Evolutionary conservation across 2,329 filamentous ascomycete genomes (phyloP).

Genomic region (Ophiognomonia clavigignenti-juglandacearum): DNA sequence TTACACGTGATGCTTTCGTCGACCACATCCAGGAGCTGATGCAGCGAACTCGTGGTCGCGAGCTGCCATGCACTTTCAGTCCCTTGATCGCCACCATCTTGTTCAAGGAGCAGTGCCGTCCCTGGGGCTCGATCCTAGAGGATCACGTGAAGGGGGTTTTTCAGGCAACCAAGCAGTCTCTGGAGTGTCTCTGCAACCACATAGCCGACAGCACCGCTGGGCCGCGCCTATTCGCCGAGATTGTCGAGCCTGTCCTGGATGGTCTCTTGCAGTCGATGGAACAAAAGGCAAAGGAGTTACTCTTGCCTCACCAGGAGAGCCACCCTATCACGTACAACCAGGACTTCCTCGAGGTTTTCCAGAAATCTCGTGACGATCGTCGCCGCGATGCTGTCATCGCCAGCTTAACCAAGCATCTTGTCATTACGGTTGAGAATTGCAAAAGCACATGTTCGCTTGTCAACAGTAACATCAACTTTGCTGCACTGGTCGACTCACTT

Average conservation of each 20-base stretch:
- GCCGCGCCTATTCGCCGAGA: neutral
- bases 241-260: constrained; percentile 20
- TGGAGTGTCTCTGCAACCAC: neutral
- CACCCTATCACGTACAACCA: constrained; percentile 53
- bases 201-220: neutral
- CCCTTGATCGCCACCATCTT: constrained; percentile 7
- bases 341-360: constrained; percentile 36
- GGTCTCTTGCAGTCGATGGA: constrained; percentile 22
- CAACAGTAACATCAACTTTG: neutral
- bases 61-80: constrained; percentile 5
- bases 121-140: neutral
- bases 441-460: no score
- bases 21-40: constrained; percentile 1
- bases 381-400: neutral
- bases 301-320: constrained; percentile 27
- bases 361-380: constrained; percentile 22
- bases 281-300: constrained; percentile 34
- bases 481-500: neutral
- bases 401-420: neutral
- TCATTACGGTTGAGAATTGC: neutral
- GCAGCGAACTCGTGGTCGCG: constrained; percentile 6
- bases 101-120: constrained; percentile 9
- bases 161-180: neutral
- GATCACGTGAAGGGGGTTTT: neutral
- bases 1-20: constrained; percentile 1